These are phyloP conservation scores for Amanita jacksonii DNA, from an alignment of 768 basidiomycete genomes.

Conservation along the genomic window DNA sequence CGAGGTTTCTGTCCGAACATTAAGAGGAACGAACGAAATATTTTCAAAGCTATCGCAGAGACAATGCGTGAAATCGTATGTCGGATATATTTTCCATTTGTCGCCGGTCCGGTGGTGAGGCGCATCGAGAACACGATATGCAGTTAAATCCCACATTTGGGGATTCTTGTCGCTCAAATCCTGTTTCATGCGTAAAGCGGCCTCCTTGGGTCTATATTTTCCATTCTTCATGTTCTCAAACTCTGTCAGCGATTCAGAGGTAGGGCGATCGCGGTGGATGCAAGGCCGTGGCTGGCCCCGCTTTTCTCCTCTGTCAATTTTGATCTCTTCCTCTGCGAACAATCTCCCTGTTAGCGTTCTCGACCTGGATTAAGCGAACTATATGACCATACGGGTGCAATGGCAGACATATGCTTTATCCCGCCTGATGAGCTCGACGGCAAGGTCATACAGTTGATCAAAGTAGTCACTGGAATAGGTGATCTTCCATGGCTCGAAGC, in stretches of 20 bases:
- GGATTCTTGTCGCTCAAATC: slow-evolving; percentile 89
- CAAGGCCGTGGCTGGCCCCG: slow-evolving; percentile 76
- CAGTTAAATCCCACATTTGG: slow-evolving; percentile 99
- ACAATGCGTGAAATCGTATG: slow-evolving; percentile 98
- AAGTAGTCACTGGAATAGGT: slow-evolving; percentile 99
- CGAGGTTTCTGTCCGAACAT: not conserved
- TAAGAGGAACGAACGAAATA: slow-evolving; percentile 74
- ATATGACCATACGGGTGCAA: slow-evolving; percentile 60
- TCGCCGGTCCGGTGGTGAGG: slow-evolving; percentile 89
- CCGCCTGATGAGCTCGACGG: slow-evolving; percentile 77
- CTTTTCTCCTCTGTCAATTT: slow-evolving; percentile 78
- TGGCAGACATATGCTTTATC: slow-evolving; percentile 95
- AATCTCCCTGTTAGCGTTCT: slow-evolving; percentile 3
- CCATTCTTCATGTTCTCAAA: slow-evolving; percentile 92
- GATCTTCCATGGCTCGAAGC: slow-evolving; percentile 97
- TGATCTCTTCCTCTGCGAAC: slow-evolving; percentile 80
- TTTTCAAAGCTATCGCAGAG: slow-evolving; percentile 98
- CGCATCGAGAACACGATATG: slow-evolving; percentile 85
- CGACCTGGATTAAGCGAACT: slow-evolving; percentile 21
- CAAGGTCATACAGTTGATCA: slow-evolving; percentile 74
- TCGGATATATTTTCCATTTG: slow-evolving; percentile 97
- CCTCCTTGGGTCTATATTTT: slow-evolving; percentile 84
- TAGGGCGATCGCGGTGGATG: slow-evolving; percentile 74
- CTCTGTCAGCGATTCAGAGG: slow-evolving; percentile 80
- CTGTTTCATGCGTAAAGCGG: slow-evolving; percentile 95